phyloP scores from a whole-genome alignment of 352 stramenopile species.

The Pythium brachiatum region DNA sequence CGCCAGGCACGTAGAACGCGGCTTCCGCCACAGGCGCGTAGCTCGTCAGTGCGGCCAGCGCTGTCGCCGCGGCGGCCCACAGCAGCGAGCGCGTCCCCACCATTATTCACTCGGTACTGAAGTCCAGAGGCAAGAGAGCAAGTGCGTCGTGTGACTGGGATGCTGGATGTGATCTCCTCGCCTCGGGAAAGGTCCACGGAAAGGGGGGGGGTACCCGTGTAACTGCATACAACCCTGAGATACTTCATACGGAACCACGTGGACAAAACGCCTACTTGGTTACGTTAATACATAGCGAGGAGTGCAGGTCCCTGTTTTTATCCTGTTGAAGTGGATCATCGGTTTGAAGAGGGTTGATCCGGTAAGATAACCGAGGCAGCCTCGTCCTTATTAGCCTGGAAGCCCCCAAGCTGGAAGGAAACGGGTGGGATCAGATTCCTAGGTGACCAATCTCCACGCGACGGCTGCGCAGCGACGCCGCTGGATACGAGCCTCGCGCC shows the following conservation, averaged over 20 bases:
- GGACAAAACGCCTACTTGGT: too few relatives aligned
- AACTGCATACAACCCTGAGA: slow-evolving; percentile 10
- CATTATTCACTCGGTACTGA: slow-evolving; percentile 8
- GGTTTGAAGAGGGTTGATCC: not conserved
- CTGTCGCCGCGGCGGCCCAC: slow-evolving; percentile 7
- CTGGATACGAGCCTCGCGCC: not conserved
- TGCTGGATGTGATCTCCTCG: slow-evolving; percentile 2
- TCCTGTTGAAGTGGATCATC: slow-evolving; percentile 13
- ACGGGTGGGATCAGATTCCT: slow-evolving; percentile 2
- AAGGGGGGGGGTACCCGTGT: slow-evolving; percentile 1
- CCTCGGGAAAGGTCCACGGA: not conserved
- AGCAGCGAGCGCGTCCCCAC: slow-evolving; percentile 22
- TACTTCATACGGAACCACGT: slow-evolving; percentile 1
- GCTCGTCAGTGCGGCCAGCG: slow-evolving; percentile 6
- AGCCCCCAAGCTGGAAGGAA: not conserved
- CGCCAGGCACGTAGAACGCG: slow-evolving; percentile 84
- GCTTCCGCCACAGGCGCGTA: slow-evolving; percentile 29
- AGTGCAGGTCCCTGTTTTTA: slow-evolving; percentile 18
- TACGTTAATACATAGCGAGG: too few relatives aligned
- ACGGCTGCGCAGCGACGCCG: not conserved
- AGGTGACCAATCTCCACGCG: not conserved
- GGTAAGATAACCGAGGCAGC: slow-evolving; percentile 11
- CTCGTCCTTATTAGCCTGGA: not conserved
- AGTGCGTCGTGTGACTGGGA: slow-evolving; percentile 13
- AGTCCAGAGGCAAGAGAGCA: slow-evolving; percentile 12